These are phyloP conservation scores for Urostyla sp. DNA, from an alignment of 73 alveolate genomes.

Conservation along the genomic window DNA sequence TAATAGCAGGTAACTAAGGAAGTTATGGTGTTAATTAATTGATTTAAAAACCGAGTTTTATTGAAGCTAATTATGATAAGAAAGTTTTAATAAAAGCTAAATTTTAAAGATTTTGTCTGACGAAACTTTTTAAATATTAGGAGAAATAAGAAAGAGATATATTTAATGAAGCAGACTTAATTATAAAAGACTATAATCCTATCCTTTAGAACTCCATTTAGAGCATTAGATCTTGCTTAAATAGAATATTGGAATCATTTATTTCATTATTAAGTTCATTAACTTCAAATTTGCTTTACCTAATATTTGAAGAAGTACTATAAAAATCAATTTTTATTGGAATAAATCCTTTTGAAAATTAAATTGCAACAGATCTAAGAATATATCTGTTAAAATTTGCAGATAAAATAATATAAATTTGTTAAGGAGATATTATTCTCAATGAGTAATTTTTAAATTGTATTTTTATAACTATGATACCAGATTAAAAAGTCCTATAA, in stretches of 20 bases:
- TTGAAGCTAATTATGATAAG: too few relatives aligned
- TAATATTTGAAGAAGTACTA: conserved; percentile 59
- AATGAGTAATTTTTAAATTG: conserved; percentile 38
- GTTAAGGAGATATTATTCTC: conserved; percentile 72
- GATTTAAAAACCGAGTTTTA: too few relatives aligned
- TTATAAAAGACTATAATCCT: conserved; percentile 19
- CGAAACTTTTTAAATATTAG: too few relatives aligned
- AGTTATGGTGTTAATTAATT: too few relatives aligned
- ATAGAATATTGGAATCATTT: conserved; percentile 70
- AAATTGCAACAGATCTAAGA: conserved; percentile 70
- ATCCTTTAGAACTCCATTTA: neutral
- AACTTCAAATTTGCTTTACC: conserved; percentile 58
- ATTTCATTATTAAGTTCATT: conserved; percentile 62
- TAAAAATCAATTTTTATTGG: conserved; percentile 51
- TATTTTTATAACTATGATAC: conserved; percentile 8
- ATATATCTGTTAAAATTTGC: conserved; percentile 64
- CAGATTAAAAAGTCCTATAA: conserved; percentile 24
- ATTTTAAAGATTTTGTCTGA: too few relatives aligned
- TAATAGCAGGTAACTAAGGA: too few relatives aligned
- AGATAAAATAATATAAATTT: conserved; percentile 68
- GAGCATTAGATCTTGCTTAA: conserved; percentile 49
- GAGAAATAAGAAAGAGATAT: too few relatives aligned
- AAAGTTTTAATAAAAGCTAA: too few relatives aligned
- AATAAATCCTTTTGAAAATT: conserved; percentile 25
- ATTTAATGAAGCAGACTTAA: too few relatives aligned